Conservation (phyloP, 306 rosid genomes). For the Ceratonia siliqua region DNA sequence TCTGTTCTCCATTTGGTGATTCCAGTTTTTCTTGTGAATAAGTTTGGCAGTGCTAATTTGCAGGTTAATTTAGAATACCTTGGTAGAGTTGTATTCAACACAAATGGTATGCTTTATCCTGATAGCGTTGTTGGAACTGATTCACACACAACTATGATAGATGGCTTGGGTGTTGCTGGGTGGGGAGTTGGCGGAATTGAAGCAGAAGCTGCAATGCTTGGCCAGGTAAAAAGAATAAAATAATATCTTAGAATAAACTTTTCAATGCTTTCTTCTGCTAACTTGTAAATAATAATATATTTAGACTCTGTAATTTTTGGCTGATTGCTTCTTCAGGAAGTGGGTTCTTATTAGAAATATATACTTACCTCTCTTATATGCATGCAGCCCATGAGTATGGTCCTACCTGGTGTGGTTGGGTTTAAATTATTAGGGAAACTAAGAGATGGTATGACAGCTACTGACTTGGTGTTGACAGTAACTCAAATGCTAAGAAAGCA, state of each 20-base stretch:
- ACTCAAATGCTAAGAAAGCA: conserved; percentile 97
- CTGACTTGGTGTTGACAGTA: conserved; percentile 94
- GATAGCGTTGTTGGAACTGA: conserved; percentile 98
- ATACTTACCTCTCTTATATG: conserved; percentile 13
- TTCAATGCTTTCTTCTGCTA: neutral
- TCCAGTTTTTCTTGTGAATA: conserved; percentile 23
- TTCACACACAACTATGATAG: conserved; percentile 98
- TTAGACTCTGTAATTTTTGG: conserved; percentile 10
- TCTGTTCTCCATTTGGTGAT: conserved; percentile 1
- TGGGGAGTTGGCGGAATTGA: conserved; percentile 99
- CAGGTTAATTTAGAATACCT: conserved; percentile 97
- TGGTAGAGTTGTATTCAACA: conserved; percentile 90
- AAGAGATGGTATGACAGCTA: conserved; percentile 90
- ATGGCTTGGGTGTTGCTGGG: conserved; percentile 98
- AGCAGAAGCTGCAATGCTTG: conserved; percentile 99
- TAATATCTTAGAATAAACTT: neutral
- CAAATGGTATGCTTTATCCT: conserved; percentile 80
- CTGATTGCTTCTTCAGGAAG: neutral
- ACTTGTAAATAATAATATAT: neutral
- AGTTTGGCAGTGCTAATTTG: conserved; percentile 32
- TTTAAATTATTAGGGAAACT: conserved; percentile 81
- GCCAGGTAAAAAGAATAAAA: conserved; percentile 78
- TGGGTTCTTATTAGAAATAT: conserved; percentile 1
- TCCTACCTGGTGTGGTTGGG: conserved; percentile 96
- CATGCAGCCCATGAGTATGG: conserved; percentile 98